These are phyloP conservation scores for Plasmodium gonderi DNA, from an alignment of 169 alveolate species.

Conservation along the genomic window DNA sequence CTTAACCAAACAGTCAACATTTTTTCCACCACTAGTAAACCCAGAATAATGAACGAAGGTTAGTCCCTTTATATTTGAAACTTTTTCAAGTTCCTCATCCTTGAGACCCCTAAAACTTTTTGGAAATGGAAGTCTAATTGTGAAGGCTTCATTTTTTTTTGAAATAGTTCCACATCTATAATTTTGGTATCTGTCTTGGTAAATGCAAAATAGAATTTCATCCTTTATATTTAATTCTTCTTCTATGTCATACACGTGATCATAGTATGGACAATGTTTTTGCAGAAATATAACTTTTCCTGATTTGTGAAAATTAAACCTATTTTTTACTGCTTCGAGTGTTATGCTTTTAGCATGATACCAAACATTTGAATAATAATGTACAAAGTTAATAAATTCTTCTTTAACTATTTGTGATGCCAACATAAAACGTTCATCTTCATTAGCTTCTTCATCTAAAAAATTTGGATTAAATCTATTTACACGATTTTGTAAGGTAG, in stretches of 20 bases:
- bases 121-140: constrained; percentile 83
- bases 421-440: constrained; percentile 81
- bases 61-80: constrained; percentile 80
- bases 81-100: constrained; percentile 78
- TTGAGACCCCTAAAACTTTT: constrained; percentile 82
- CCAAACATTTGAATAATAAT: constrained; percentile 76
- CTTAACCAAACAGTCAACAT: constrained; percentile 58
- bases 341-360: constrained; percentile 76
- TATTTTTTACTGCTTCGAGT: constrained; percentile 73
- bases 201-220: constrained; percentile 74
- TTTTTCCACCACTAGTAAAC: constrained; percentile 85
- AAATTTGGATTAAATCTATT: constrained; percentile 90
- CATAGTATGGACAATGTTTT: constrained; percentile 82
- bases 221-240: constrained; percentile 74
- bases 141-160: constrained; percentile 76
- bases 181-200: constrained; percentile 58
- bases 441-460: constrained; percentile 84
- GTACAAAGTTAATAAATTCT: constrained; percentile 76
- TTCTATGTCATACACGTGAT: constrained; percentile 77
- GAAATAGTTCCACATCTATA: constrained; percentile 77
- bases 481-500: constrained; percentile 85
- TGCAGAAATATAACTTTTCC: constrained; percentile 82
- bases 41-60: constrained; percentile 85
- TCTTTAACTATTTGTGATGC: constrained; percentile 86
- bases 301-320: constrained; percentile 81